Evolutionary conservation across 1,284 basidiomycete species (phyloP).

Genomic region (Pisolithus thermaeus): DNA sequence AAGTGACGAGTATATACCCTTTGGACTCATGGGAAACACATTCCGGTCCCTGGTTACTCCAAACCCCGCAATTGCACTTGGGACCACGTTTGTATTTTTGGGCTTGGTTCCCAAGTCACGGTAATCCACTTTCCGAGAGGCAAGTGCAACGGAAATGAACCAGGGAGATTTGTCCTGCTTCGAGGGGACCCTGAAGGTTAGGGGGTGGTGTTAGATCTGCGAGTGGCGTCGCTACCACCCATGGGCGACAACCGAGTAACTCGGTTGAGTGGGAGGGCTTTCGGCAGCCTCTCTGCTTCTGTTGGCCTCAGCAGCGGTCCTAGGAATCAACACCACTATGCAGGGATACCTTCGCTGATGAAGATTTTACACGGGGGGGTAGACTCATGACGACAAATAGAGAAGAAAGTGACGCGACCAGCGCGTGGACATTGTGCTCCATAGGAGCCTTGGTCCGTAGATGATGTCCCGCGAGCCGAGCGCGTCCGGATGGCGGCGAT

Average conservation of each 20-base stretch:
- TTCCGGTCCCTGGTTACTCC: slow-evolving; percentile 11
- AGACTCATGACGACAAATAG: slow-evolving; percentile 29
- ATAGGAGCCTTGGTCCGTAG: slow-evolving; percentile 36
- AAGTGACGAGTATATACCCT: slow-evolving; percentile 6
- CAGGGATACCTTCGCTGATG: slow-evolving; percentile 71
- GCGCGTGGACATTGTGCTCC: slow-evolving; percentile 43
- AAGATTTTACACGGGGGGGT: slow-evolving; percentile 48
- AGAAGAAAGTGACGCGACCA: slow-evolving; percentile 29
- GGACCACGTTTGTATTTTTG: slow-evolving; percentile 29
- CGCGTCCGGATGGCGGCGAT: slow-evolving; percentile 26
- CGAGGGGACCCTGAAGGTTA: slow-evolving; percentile 3
- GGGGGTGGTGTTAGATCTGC: slow-evolving; percentile 8
- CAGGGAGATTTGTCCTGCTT: no score
- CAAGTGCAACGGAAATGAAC: no score
- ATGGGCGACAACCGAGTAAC: not conserved
- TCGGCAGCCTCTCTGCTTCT: slow-evolving; percentile 16
- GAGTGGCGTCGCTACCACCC: slow-evolving; percentile 6
- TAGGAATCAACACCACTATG: slow-evolving; percentile 23
- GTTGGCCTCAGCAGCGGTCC: slow-evolving; percentile 18
- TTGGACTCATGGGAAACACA: slow-evolving; percentile 5
- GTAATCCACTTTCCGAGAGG: no score
- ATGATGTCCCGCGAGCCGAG: slow-evolving; percentile 24
- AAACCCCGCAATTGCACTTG: slow-evolving; percentile 49
- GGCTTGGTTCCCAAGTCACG: no score
- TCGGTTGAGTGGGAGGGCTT: not conserved